These are phyloP conservation scores for Calonectria pseudoreteaudii DNA, from an alignment of 2,329 filamentous ascomycete genomes.

Conservation along the genomic window DNA sequence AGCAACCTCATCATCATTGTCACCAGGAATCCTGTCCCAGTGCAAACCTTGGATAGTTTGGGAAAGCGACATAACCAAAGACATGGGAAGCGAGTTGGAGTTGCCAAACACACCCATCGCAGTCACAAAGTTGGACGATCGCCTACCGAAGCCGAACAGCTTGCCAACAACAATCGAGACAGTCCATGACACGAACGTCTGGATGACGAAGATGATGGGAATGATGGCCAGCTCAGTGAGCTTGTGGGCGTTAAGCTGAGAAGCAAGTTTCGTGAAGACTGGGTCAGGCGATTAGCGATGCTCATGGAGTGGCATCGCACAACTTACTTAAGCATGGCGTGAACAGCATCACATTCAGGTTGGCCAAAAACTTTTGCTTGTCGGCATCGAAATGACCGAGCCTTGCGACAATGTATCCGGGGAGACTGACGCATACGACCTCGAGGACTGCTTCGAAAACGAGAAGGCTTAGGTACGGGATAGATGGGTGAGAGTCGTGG, in stretches of 20 bases:
- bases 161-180: slow-evolving; percentile 79
- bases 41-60: slow-evolving; percentile 92
- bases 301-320: not conserved
- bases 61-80: slow-evolving; percentile 91
- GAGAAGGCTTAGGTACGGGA: slow-evolving; percentile 78
- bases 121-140: slow-evolving; percentile 92
- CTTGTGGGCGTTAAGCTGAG: slow-evolving; percentile 92
- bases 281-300: slow-evolving; percentile 33
- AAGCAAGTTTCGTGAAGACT: slow-evolving; percentile 98
- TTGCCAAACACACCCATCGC: slow-evolving; percentile 99
- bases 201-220: slow-evolving; percentile 90
- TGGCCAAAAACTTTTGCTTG: slow-evolving; percentile 95
- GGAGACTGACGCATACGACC: slow-evolving; percentile 93
- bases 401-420: slow-evolving; percentile 91
- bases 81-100: slow-evolving; percentile 97
- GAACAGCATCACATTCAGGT: slow-evolving; percentile 95
- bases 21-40: slow-evolving; percentile 90
- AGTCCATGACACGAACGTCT: slow-evolving; percentile 87
- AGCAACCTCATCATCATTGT: slow-evolving; percentile 95
- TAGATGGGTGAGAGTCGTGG: slow-evolving; percentile 71
- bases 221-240: slow-evolving; percentile 92
- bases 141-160: slow-evolving; percentile 83
- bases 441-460: slow-evolving; percentile 96
- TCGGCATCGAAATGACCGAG: slow-evolving; percentile 95
- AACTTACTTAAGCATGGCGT: slow-evolving; percentile 92